Conservation (phyloP, 495 filamentous ascomycete genomes). For the Talaromyces adpressus region DNA sequence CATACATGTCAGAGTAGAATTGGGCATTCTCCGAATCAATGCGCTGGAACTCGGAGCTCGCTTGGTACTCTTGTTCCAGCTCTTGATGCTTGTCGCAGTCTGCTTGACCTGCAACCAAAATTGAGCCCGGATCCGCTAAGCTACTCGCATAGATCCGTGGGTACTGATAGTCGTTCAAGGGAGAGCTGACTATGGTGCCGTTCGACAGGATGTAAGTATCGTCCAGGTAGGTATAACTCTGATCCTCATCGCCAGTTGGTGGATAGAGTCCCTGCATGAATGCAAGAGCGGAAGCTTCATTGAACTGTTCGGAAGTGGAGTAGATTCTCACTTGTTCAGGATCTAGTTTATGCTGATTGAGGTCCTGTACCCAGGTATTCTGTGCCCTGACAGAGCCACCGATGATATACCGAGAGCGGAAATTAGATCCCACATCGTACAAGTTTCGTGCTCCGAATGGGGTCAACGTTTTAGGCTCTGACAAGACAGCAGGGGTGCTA, state of each 20-base stretch:
- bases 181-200: constrained; percentile 46
- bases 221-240: constrained; percentile 30
- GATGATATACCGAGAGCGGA: constrained; percentile 52
- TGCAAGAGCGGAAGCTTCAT: constrained; percentile 56
- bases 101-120: constrained; percentile 52
- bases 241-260: constrained; percentile 35
- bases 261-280: constrained; percentile 83
- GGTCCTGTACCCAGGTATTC: constrained; percentile 29
- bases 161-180: constrained; percentile 71
- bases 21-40: constrained; percentile 28
- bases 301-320: constrained; percentile 41
- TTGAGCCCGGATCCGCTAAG: constrained; percentile 43
- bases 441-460: constrained; percentile 62
- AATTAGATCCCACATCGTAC: constrained; percentile 52
- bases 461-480: constrained; percentile 48
- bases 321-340: constrained; percentile 38
- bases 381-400: constrained; percentile 12
- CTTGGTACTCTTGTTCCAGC: constrained; percentile 29
- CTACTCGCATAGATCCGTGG: constrained; percentile 49
- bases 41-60: constrained; percentile 27
- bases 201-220: constrained; percentile 46
- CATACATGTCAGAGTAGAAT: constrained; percentile 46
- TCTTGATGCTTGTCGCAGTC: constrained; percentile 42
- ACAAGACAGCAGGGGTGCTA: constrained; percentile 52
- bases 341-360: constrained; percentile 38